Evolutionary conservation across 2,329 filamentous ascomycete genomes (phyloP).

Genomic region (Aspergillus terreus): DNA sequence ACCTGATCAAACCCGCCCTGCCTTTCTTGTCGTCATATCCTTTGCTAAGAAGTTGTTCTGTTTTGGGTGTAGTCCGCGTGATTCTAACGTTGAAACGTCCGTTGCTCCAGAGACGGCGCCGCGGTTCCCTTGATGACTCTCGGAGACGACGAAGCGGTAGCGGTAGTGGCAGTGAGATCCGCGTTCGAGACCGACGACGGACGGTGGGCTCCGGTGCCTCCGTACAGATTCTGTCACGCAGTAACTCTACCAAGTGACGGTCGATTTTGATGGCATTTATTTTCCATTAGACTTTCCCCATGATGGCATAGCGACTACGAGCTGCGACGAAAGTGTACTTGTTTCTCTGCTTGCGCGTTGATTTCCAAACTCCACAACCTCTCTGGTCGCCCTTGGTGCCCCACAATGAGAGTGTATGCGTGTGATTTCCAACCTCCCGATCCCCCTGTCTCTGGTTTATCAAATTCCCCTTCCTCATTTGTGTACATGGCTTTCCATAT

Average conservation of each 20-base stretch:
- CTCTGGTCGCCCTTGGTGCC: constrained; percentile 13
- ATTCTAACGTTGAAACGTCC: constrained; percentile 46
- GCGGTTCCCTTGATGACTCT: constrained; percentile 38
- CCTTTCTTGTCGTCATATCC: constrained; percentile 25
- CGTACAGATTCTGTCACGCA: constrained; percentile 37
- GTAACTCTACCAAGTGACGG: constrained; percentile 40
- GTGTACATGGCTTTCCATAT: constrained; percentile 42
- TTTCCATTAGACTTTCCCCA: constrained; percentile 19
- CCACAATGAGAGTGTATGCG: constrained; percentile 1
- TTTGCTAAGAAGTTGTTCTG: constrained; percentile 39
- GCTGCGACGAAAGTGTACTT: constrained; percentile 32
- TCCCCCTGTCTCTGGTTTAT: constrained; percentile 4
- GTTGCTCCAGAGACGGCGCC: constrained; percentile 46
- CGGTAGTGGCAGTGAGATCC: constrained; percentile 29
- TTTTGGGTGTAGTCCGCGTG: constrained; percentile 39
- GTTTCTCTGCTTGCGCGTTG: constrained; percentile 21
- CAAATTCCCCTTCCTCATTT: constrained; percentile 26
- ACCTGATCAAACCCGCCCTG: constrained; percentile 9
- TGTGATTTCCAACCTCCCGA: constrained; percentile 20
- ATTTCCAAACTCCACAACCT: constrained; percentile 20
- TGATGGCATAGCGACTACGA: constrained; percentile 37
- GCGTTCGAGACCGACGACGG: constrained; percentile 36
- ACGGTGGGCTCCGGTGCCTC: constrained; percentile 35
- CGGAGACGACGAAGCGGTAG: constrained; percentile 40
- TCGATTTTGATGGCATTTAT: constrained; percentile 15